Conservation (phyloP, 1,284 basidiomycete genomes). For the Schizophyllum amplum region DNA sequence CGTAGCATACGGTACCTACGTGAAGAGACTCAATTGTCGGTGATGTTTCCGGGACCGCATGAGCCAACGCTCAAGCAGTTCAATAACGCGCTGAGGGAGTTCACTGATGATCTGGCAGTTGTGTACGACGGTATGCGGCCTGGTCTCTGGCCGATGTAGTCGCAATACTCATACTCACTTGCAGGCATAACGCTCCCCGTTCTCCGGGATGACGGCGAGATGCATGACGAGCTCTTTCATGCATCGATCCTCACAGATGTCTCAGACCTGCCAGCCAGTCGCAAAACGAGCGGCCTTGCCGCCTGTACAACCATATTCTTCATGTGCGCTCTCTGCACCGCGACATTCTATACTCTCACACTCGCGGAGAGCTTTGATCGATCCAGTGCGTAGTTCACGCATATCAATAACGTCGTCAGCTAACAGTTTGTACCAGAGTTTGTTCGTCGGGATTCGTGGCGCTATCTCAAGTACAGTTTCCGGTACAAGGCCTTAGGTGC, state of each 20-base stretch:
- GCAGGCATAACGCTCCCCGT: too few species aligned
- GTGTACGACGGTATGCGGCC: too few species aligned
- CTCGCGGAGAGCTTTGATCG: neutral
- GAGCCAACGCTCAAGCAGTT: constrained; percentile 5
- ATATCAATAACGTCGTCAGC: too few species aligned
- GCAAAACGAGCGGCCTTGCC: constrained; percentile 1
- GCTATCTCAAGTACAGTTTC: constrained; percentile 10
- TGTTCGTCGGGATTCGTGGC: constrained; percentile 2
- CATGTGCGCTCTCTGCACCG: constrained; percentile 5
- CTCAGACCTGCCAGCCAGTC: constrained; percentile 4
- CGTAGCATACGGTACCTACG: constrained; percentile 2
- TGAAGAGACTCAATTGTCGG: constrained; percentile 5
- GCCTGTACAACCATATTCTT: constrained; percentile 3
- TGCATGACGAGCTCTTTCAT: neutral
- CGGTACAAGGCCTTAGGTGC: constrained; percentile 3
- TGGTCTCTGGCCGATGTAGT: too few species aligned
- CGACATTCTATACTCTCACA: neutral
- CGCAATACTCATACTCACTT: too few species aligned
- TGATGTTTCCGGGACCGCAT: constrained; percentile 7
- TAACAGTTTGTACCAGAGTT: constrained; percentile 1
- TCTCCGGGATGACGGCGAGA: neutral
- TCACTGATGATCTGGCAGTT: too few species aligned
- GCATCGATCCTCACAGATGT: constrained; percentile 2
- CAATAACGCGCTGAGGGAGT: neutral
- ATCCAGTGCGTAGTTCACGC: too few species aligned